These are phyloP conservation scores for Phoma sp. DNA, from an alignment of 2,329 filamentous ascomycete genomes.

Conservation along the genomic window DNA sequence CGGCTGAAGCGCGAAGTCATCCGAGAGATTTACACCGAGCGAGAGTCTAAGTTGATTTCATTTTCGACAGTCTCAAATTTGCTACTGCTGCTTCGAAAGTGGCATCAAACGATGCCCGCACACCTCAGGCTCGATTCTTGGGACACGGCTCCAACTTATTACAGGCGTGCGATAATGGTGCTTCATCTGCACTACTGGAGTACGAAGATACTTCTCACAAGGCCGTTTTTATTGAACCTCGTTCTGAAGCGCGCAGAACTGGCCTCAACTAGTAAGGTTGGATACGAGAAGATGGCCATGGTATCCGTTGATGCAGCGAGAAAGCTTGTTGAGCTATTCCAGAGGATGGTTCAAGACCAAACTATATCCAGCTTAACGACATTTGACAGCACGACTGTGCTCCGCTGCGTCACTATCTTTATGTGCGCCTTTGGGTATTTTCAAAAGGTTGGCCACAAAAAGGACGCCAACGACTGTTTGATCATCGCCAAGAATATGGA, in stretches of 20 bases:
- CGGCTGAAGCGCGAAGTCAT: slow-evolving; percentile 44
- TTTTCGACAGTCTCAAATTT: slow-evolving; percentile 44
- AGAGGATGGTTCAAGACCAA: slow-evolving; percentile 34
- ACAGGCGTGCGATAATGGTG: slow-evolving; percentile 43
- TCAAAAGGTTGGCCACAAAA: slow-evolving; percentile 32
- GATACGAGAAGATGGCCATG: slow-evolving; percentile 44
- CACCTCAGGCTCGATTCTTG: slow-evolving; percentile 40
- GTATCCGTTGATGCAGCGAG: slow-evolving; percentile 43
- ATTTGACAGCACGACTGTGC: slow-evolving; percentile 45
- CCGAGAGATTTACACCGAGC: slow-evolving; percentile 44
- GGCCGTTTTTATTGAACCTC: slow-evolving; percentile 45
- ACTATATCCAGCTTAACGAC: slow-evolving; percentile 42
- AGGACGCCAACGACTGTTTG: slow-evolving; percentile 36
- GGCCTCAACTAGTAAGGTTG: slow-evolving; percentile 35
- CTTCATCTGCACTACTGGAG: slow-evolving; percentile 47
- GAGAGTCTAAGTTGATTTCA: slow-evolving; percentile 38
- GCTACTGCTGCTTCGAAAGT: slow-evolving; percentile 42
- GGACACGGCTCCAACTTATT: slow-evolving; percentile 38
- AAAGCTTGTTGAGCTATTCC: slow-evolving; percentile 35
- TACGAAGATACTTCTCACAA: slow-evolving; percentile 41
- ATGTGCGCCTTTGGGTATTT: slow-evolving; percentile 44
- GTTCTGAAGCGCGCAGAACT: slow-evolving; percentile 38
- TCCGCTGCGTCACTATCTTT: slow-evolving; percentile 45
- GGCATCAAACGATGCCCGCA: slow-evolving; percentile 41
- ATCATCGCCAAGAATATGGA: slow-evolving; percentile 35